Evolutionary conservation across 2,329 filamentous ascomycete species (phyloP).

Genomic region (Aspergillus sp.): DNA sequence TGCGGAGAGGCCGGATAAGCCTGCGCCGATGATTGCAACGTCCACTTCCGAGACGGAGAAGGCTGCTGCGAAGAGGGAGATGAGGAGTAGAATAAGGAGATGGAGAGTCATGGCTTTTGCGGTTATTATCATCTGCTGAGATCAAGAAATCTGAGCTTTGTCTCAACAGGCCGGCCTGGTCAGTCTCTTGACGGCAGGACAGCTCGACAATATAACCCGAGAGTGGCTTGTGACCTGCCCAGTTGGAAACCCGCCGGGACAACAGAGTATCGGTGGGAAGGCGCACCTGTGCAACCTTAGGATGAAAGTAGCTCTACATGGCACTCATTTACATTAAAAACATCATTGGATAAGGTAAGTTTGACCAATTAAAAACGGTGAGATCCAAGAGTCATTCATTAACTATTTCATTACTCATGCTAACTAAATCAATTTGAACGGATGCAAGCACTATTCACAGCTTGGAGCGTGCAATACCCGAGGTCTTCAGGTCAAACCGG

Average conservation of each 20-base stretch:
- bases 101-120: not conserved
- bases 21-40: conserved; percentile 10
- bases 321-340: too few species aligned
- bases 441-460: not conserved
- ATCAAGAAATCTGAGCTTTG: not conserved
- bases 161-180: too few species aligned
- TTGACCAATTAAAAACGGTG: too few species aligned
- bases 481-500: conserved; percentile 57
- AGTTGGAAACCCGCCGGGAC: not conserved
- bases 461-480: not conserved
- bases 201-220: not conserved
- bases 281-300: not conserved
- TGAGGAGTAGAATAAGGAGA: not conserved
- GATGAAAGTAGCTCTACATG: too few species aligned
- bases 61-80: not conserved
- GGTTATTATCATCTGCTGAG: not conserved
- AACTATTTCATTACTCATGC: not conserved
- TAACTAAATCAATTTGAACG: not conserved
- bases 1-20: conserved; percentile 5
- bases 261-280: not conserved
- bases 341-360: too few species aligned
- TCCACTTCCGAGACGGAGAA: not conserved
- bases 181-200: not conserved
- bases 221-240: too few species aligned
- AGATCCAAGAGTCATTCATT: not conserved